These are phyloP conservation scores for Aspergillus steynii DNA, from an alignment of 495 filamentous ascomycete species.

Conservation along the genomic window DNA sequence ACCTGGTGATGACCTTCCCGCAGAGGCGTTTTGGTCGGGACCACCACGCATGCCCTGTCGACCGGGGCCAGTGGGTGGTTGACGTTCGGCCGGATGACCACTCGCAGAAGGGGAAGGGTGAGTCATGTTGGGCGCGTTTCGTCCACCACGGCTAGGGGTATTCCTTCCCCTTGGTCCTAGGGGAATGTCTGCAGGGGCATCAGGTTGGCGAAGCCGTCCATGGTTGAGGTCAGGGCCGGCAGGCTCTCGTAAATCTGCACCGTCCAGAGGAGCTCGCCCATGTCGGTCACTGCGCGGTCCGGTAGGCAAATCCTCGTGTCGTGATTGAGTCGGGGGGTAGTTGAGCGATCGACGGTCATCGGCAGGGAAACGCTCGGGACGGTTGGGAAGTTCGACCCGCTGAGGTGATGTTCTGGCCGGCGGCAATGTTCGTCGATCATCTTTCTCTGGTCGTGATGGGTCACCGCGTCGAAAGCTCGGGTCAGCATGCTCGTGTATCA, in stretches of 20 bases:
- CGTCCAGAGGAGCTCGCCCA: slow-evolving; percentile 20
- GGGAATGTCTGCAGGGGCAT: slow-evolving; percentile 60
- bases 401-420: slow-evolving; percentile 31
- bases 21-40: slow-evolving; percentile 26
- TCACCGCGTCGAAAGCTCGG: slow-evolving; percentile 38
- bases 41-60: slow-evolving; percentile 34
- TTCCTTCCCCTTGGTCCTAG: slow-evolving; percentile 65
- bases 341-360: slow-evolving; percentile 35
- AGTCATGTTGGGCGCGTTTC: slow-evolving; percentile 23
- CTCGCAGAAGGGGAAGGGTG: background rate
- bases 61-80: slow-evolving; percentile 38
- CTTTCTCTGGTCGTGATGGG: slow-evolving; percentile 33
- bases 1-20: slow-evolving; percentile 24
- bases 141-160: slow-evolving; percentile 32
- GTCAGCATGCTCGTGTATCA: slow-evolving; percentile 39
- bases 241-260: slow-evolving; percentile 32
- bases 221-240: slow-evolving; percentile 51
- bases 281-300: slow-evolving; percentile 42
- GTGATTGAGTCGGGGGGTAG: slow-evolving; percentile 23
- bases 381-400: slow-evolving; percentile 35
- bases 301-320: slow-evolving; percentile 39
- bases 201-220: slow-evolving; percentile 54
- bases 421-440: slow-evolving; percentile 35
- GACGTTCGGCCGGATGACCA: slow-evolving; percentile 25
- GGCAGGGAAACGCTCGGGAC: slow-evolving; percentile 38